Evolutionary conservation across 768 basidiomycete genomes (phyloP), one percentile per base, ranked within the genome.

Genomic region (Tulasnella sp.): DNA sequence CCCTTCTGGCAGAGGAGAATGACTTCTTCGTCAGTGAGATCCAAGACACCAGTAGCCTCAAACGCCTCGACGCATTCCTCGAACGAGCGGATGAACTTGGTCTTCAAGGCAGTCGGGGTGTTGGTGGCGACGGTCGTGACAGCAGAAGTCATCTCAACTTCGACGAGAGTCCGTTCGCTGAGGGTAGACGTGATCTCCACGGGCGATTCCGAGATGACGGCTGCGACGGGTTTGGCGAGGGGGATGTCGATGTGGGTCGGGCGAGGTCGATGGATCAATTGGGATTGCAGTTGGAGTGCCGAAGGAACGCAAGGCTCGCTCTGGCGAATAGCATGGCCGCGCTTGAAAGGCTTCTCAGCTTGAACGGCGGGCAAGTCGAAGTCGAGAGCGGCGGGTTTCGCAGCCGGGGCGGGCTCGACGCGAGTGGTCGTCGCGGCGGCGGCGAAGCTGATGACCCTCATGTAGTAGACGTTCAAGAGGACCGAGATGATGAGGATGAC

Each of bases 1-100:
- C 96, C 96, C 81, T 92, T 92, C 87, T 97, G 95, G 2, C 93
- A 90, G 72, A 99, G 89, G 79, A 96, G 78, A 78, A 99, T 93
- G 69, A 99, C 89, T 86, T 99, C 98, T 84, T 99, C 97, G 83
- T 99, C 96, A 75, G 90, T 93, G 83, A 99, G 86, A 82, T 90
- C 87, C 73, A 89, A 87, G 4, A 92, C 91, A 77, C 90, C 88
- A 0, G 93, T 91, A n/a, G 31, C 12, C 84, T 93, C 93, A 83
- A 93, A 95, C 77, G 98, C 88, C 28, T 92, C 90, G 78, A 95
- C 88, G 83, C 93, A 93, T 82, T 96, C 94, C 54, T 93, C 92
- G 12, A 96, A 86, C 1, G 93, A 86, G 28, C 96, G 89, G 24
- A 34, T 12, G 44, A 77, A 42, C 37, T 48, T 18, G 44, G 34